A percentile compares a stretch with the other conserved stretches of the same genome.
Evolutionary conservation across 176 grass and related monocot genomes (phyloP).

Genomic region (Triticum monococcum): DNA sequence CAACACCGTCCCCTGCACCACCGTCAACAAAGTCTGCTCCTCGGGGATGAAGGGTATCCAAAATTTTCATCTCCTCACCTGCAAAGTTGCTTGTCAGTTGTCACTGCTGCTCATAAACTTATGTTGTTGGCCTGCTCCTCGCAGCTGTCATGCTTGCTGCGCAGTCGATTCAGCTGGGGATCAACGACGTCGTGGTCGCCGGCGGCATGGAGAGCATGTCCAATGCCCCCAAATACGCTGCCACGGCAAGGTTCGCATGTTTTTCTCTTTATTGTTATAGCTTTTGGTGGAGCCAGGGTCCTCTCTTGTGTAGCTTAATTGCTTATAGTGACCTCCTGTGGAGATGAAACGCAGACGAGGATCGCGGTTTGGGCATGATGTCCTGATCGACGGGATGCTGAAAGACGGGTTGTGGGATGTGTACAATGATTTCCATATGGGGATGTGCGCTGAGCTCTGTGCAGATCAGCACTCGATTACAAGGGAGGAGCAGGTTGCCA

Average conservation of each 20-base stretch:
- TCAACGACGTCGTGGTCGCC: constrained; percentile 77
- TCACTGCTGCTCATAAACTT: not conserved
- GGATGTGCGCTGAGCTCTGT: constrained; percentile 91
- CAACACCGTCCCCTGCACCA: constrained; percentile 77
- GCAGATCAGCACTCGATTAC: constrained; percentile 59
- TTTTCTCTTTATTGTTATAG: not conserved
- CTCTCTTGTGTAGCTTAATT: not conserved
- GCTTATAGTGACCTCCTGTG: not conserved
- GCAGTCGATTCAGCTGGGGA: constrained; percentile 87
- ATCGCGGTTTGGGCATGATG: constrained; percentile 81
- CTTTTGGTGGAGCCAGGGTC: not conserved
- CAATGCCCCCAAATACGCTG: constrained; percentile 81
- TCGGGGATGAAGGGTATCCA: constrained; percentile 79
- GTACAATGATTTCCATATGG: constrained; percentile 88
- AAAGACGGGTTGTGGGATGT: constrained; percentile 97
- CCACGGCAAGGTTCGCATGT: constrained; percentile 56
- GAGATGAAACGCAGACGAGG: constrained; percentile 56
- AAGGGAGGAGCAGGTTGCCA: constrained; percentile 75
- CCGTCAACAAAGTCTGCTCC: constrained; percentile 93
- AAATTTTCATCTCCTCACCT: not conserved
- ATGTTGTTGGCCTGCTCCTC: not conserved
- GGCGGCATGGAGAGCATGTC: constrained; percentile 99
- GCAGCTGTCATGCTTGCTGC: constrained; percentile 84
- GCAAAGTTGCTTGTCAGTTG: not conserved
- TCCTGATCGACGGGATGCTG: constrained; percentile 81